Percentiles rank a stretch among this genome's conserved stretches.
phyloP scores from a whole-genome alignment of 805 yeast species.

The Kodamaea kaohsiungensis region DNA sequence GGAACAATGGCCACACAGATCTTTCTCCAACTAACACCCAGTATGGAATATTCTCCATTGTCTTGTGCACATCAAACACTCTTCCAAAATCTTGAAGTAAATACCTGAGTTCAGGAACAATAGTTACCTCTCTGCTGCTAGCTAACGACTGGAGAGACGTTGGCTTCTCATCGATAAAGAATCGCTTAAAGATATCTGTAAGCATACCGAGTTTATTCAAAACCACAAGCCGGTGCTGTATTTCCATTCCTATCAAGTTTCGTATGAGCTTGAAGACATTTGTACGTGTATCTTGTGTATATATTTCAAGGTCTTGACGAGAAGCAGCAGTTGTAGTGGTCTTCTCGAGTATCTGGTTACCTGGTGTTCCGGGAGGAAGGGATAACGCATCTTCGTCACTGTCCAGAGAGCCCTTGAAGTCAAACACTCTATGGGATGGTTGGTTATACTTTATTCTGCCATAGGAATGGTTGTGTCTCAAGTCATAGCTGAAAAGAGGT shows the following conservation, averaged over 20 bases:
- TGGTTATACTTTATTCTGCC: slow-evolving; percentile 29
- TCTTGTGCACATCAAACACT: slow-evolving; percentile 73
- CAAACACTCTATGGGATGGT: slow-evolving; percentile 10
- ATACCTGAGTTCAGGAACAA: slow-evolving; percentile 83
- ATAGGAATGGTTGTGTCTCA: slow-evolving; percentile 60
- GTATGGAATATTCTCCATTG: slow-evolving; percentile 73
- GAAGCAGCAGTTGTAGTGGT: not conserved
- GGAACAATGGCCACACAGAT: slow-evolving; percentile 89
- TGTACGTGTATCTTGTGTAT: slow-evolving; percentile 34
- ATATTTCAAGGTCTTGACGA: slow-evolving; percentile 28
- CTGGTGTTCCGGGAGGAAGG: slow-evolving; percentile 1
- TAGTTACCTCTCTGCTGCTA: slow-evolving; percentile 71
- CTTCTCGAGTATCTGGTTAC: slow-evolving; percentile 2
- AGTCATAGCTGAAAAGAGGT: slow-evolving; percentile 80
- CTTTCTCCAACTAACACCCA: slow-evolving; percentile 91
- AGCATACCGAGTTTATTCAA: slow-evolving; percentile 77
- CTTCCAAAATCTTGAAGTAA: slow-evolving; percentile 70
- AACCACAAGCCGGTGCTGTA: slow-evolving; percentile 81
- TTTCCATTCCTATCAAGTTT: slow-evolving; percentile 68
- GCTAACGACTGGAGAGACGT: slow-evolving; percentile 68
- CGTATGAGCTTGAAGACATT: slow-evolving; percentile 40
- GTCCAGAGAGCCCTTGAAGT: slow-evolving; percentile 6
- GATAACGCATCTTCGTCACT: slow-evolving; percentile 6
- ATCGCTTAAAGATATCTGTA: slow-evolving; percentile 65
- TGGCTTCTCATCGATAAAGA: slow-evolving; percentile 82